Evolutionary conservation across 1,139 yeast species (phyloP).

Genomic region (Diutina rugosa): DNA sequence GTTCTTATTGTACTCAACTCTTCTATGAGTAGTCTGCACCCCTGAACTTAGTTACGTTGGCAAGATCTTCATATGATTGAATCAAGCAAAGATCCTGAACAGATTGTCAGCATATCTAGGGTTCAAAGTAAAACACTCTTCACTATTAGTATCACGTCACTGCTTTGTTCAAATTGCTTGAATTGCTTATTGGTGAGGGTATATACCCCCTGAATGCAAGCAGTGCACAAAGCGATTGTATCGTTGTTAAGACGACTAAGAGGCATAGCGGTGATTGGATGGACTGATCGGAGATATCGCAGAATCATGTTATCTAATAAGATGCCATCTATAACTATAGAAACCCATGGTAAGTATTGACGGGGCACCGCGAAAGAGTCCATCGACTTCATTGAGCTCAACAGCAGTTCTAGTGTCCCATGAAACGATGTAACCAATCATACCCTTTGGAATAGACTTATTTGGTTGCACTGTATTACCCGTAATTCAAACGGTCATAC

Average conservation of each 20-base stretch:
- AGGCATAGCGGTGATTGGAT: neutral
- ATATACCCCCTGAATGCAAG: neutral
- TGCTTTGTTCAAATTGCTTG: no score
- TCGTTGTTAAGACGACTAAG: neutral
- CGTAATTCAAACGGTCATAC: no score
- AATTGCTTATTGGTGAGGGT: no score
- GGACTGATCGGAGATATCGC: neutral
- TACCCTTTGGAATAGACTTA: neutral
- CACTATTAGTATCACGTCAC: no score
- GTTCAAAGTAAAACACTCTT: no score
- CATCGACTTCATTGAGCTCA: no score
- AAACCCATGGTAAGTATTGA: neutral
- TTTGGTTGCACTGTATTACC: neutral
- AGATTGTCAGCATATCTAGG: no score
- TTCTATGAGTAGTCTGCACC: neutral
- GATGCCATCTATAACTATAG: neutral
- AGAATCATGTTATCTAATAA: neutral
- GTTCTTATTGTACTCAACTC: neutral
- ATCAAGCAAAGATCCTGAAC: no score
- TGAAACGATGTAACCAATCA: no score
- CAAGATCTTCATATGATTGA: neutral
- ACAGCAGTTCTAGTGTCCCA: no score
- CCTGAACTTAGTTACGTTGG: neutral
- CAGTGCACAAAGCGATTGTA: neutral
- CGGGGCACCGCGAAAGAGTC: neutral